phyloP scores from a whole-genome alignment of 345 rosid species.

The Hirschfeldia incana region DNA sequence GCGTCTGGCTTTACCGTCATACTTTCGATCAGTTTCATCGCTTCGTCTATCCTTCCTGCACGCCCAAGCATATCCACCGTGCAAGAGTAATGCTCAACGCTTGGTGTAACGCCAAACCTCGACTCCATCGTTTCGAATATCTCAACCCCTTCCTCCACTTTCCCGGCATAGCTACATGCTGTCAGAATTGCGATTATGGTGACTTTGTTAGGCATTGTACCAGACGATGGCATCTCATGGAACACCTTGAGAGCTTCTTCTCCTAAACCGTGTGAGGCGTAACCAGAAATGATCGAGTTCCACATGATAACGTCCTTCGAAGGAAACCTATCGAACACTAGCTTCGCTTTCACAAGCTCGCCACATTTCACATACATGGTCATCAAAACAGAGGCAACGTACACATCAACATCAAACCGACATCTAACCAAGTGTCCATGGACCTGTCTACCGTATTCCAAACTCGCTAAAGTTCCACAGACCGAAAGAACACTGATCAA shows the following conservation, averaged over 20 bases:
- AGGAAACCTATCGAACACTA: constrained; percentile 57
- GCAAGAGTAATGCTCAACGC: constrained; percentile 74
- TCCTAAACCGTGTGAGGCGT: constrained; percentile 73
- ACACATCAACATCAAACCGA: constrained; percentile 64
- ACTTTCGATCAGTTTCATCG: constrained; percentile 58
- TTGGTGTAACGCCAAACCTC: constrained; percentile 49
- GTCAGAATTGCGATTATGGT: constrained; percentile 76
- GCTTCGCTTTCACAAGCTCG: constrained; percentile 62
- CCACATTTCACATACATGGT: constrained; percentile 84
- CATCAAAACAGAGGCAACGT: constrained; percentile 76
- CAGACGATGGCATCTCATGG: constrained; percentile 55
- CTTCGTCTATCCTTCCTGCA: constrained; percentile 65
- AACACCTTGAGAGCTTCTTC: constrained; percentile 67
- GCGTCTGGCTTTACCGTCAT: constrained; percentile 81
- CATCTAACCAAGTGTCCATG: constrained; percentile 66
- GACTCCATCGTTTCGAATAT: constrained; percentile 69
- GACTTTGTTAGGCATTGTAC: constrained; percentile 62
- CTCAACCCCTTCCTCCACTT: constrained; percentile 60
- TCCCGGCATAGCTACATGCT: constrained; percentile 79
- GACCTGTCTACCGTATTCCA: constrained; percentile 71
- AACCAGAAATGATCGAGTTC: constrained; percentile 80
- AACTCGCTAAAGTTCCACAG: constrained; percentile 68
- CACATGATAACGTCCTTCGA: constrained; percentile 75
- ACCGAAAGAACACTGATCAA: constrained; percentile 69
- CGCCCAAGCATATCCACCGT: constrained; percentile 84